Base-by-base conservation (phyloP, 2,329 filamentous ascomycete species). In the Davidsoniella eucalypti region DNA sequence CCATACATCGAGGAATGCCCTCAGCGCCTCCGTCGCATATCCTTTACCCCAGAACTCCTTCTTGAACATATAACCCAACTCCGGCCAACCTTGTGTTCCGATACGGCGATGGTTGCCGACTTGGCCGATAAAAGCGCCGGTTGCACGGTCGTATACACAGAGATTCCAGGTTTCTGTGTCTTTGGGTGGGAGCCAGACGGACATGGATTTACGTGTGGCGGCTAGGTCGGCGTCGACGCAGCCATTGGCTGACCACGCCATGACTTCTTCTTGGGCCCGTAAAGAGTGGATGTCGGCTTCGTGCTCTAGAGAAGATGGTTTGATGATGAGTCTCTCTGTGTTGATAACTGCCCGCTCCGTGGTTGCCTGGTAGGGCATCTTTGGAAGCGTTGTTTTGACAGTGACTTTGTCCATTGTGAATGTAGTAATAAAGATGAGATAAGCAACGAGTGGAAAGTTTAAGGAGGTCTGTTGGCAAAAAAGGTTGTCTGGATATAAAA, bases 191-290 rank as follows among this genome's bases (percentile, higher is more conserved):
- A 76, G 59, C 29, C 65, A 68, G 9, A 55, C 55, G 4, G 60
- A 59, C 44, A 76, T 57, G 46, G 58, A 66, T 21, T 53, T 56
- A 52, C 61, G 61, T 8, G 74, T 73, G 51, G 68, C 65, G 1
- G 64, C 66, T 2, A 67, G 45, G 56, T 69, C 63, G 49, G 57
- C 54, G 61, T 80, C 71, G 7, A 64, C 56, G 7, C 56, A 51
- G 52, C 68, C 69, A 55, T 58, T 55, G 2, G 54, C 49, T 49
- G 78, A 78, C 67, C 71, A 79, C 50, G 61, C 61, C 80, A 84
- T 84, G 44, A 80, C 74, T 55, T 79, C 75, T 4, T 70, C 68
- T 58, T 79, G 67, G 12, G 65, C 66, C 21, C 79, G 74, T 49
- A 84, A 64, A 18, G 62, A 61, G 54, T 75, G 64, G 14, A 78